Percentiles rank a stretch among this genome's conserved stretches.
Conservation (phyloP, 805 yeast genomes). For the Candida oleophila region DNA sequence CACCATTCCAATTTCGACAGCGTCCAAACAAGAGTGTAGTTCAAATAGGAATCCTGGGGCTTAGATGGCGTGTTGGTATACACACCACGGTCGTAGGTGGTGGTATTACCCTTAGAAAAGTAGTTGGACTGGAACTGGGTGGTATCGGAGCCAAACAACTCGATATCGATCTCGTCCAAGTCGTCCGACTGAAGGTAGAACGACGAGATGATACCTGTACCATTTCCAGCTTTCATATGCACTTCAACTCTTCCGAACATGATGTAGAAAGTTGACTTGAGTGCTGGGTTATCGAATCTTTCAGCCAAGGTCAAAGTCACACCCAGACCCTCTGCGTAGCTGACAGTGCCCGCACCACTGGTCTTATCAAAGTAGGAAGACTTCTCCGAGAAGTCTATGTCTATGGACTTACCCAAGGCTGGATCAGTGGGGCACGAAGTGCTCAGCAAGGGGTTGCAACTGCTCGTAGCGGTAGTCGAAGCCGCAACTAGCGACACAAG, state of each 20-base stretch:
- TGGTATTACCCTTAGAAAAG: slow-evolving; percentile 75
- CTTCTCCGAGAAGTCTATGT: slow-evolving; percentile 50
- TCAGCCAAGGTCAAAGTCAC: slow-evolving; percentile 53
- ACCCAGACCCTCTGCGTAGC: slow-evolving; percentile 50
- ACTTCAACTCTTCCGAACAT: slow-evolving; percentile 85
- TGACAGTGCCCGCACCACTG: slow-evolving; percentile 33
- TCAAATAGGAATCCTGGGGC: slow-evolving; percentile 63
- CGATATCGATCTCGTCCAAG: slow-evolving; percentile 82
- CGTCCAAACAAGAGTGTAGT: slow-evolving; percentile 83
- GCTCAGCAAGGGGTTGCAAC: slow-evolving; percentile 25
- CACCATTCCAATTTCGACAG: slow-evolving; percentile 62
- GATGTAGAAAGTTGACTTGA: slow-evolving; percentile 72
- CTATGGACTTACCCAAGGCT: slow-evolving; percentile 60
- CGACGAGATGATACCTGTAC: slow-evolving; percentile 76
- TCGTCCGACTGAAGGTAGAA: slow-evolving; percentile 78
- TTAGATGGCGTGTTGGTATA: slow-evolving; percentile 52
- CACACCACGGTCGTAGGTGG: slow-evolving; percentile 76
- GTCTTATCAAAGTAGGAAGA: slow-evolving; percentile 43
- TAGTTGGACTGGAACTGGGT: slow-evolving; percentile 73
- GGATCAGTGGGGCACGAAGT: slow-evolving; percentile 36
- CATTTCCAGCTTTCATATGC: slow-evolving; percentile 65
- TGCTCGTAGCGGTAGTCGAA: not conserved
- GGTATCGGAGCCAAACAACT: slow-evolving; percentile 79
- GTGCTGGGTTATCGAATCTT: slow-evolving; percentile 71
- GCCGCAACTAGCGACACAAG: not conserved